Conservation (phyloP, 2,329 filamentous ascomycete genomes). For the Niveomyces coronatus region DNA sequence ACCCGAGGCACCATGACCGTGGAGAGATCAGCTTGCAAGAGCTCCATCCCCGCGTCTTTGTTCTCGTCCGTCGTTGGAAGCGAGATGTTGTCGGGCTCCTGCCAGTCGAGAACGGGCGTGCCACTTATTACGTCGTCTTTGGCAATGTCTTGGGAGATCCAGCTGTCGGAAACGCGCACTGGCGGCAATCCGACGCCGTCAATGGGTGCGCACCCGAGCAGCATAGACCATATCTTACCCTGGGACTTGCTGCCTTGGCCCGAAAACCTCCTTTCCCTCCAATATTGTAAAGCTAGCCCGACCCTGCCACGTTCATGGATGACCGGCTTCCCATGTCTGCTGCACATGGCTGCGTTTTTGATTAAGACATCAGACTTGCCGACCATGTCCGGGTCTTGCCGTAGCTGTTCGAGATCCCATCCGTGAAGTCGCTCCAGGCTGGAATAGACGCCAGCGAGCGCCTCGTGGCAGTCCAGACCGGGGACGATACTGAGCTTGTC, state of each 20-base stretch:
- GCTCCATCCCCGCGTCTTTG: conserved; percentile 40
- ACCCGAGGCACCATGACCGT: conserved; percentile 54
- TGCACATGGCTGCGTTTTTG: conserved; percentile 53
- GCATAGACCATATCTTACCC: conserved; percentile 53
- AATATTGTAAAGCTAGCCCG: conserved; percentile 67
- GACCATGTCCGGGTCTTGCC: conserved; percentile 35
- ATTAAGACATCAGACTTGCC: conserved; percentile 38
- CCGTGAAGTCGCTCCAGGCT: conserved; percentile 60
- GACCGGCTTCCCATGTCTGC: conserved; percentile 56
- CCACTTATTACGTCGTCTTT: conserved; percentile 39
- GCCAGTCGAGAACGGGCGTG: conserved; percentile 53
- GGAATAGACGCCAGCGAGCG: conserved; percentile 61
- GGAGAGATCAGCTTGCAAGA: conserved; percentile 36
- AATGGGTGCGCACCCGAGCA: conserved; percentile 52
- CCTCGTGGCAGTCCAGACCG: conserved; percentile 66
- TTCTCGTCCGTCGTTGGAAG: conserved; percentile 36
- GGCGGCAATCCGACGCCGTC: conserved; percentile 41
- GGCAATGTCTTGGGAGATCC: conserved; percentile 60
- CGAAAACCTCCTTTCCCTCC: conserved; percentile 49
- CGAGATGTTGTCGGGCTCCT: conserved; percentile 57
- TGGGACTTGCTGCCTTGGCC: conserved; percentile 27
- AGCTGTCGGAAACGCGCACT: conserved; percentile 60
- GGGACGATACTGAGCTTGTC: conserved; percentile 62
- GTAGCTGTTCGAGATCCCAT: conserved; percentile 54
- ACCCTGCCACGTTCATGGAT: conserved; percentile 60